Evolutionary conservation across 331 rosid species (phyloP).

Genomic region (Malus hybrid): DNA sequence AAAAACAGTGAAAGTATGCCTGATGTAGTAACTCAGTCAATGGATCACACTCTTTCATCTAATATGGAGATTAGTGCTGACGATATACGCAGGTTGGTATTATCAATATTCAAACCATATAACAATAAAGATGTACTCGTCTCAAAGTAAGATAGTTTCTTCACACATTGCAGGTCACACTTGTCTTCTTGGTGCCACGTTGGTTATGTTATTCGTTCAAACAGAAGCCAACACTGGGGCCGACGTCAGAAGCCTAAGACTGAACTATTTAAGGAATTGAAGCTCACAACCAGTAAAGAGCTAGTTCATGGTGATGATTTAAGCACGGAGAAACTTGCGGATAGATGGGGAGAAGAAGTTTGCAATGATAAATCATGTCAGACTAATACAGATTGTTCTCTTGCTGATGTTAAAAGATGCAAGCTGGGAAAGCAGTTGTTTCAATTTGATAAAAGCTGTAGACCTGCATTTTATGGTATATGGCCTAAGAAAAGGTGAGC

Average conservation of each 20-base stretch:
- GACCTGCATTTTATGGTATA: conserved; percentile 90
- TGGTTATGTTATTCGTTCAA: conserved; percentile 47
- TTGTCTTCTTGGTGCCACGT: conserved; percentile 54
- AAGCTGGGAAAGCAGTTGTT: conserved; percentile 52
- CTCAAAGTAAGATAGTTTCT: conserved; percentile 1
- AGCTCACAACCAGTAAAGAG: conserved; percentile 53
- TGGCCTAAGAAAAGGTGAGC: conserved; percentile 75
- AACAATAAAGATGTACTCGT: background rate
- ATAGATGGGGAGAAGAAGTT: conserved; percentile 41
- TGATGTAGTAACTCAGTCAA: conserved; percentile 53
- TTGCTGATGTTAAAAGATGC: conserved; percentile 29
- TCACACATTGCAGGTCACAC: conserved; percentile 51
- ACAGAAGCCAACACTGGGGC: conserved; percentile 75
- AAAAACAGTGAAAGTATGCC: conserved; percentile 27
- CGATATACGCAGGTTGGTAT: conserved; percentile 53
- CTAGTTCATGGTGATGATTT: conserved; percentile 41
- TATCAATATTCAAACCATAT: background rate
- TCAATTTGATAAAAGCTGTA: conserved; percentile 80
- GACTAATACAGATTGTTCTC: conserved; percentile 28
- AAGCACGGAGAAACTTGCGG: conserved; percentile 43
- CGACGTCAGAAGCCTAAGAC: conserved; percentile 62
- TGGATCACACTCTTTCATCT: conserved; percentile 63
- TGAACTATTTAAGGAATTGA: conserved; percentile 54
- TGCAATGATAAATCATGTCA: conserved; percentile 33
- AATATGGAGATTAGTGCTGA: conserved; percentile 30